These are phyloP conservation scores for Buxus sempervirens DNA, from an alignment of 164 flowering plant species.

Conservation along the genomic window DNA sequence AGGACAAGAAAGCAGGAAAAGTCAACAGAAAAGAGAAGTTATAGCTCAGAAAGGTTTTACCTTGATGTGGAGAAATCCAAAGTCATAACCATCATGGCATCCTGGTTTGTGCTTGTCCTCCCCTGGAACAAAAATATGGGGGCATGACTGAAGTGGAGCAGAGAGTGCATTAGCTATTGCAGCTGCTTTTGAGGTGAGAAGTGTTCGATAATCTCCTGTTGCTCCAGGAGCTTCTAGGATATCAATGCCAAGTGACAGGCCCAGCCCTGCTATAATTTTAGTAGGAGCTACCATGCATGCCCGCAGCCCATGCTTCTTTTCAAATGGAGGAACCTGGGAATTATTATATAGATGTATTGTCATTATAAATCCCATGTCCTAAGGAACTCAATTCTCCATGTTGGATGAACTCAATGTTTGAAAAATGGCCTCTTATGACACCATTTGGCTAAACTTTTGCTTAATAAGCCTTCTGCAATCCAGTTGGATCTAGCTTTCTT, in stretches of 20 bases:
- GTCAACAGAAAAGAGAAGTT: background rate
- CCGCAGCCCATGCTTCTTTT: constrained; percentile 66
- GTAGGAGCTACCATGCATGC: constrained; percentile 99
- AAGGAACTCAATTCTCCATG: background rate
- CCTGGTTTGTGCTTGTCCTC: constrained; percentile 81
- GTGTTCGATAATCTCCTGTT: constrained; percentile 94
- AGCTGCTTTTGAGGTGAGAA: constrained; percentile 80
- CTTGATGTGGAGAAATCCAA: constrained; percentile 97
- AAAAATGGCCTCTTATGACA: background rate
- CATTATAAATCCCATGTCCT: background rate
- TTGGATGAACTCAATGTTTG: background rate
- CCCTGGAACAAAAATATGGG: constrained; percentile 84
- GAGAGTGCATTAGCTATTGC: constrained; percentile 86
- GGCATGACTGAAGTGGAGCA: constrained; percentile 59
- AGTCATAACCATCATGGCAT: constrained; percentile 76
- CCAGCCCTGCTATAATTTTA: constrained; percentile 94
- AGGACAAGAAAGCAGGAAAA: background rate
- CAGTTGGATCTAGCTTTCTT: background rate
- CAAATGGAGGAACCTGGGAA: constrained; percentile 81
- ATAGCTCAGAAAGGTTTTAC: constrained; percentile 25
- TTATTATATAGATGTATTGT: too few relatives aligned
- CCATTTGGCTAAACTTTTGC: background rate
- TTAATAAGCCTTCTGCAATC: background rate
- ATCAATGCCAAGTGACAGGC: constrained; percentile 89
- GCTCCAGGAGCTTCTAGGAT: constrained; percentile 98